Evolutionary conservation across 345 rosid species (phyloP), one percentile per base, ranked within the genome.

Genomic region (Gynandropsis gynandra): DNA sequence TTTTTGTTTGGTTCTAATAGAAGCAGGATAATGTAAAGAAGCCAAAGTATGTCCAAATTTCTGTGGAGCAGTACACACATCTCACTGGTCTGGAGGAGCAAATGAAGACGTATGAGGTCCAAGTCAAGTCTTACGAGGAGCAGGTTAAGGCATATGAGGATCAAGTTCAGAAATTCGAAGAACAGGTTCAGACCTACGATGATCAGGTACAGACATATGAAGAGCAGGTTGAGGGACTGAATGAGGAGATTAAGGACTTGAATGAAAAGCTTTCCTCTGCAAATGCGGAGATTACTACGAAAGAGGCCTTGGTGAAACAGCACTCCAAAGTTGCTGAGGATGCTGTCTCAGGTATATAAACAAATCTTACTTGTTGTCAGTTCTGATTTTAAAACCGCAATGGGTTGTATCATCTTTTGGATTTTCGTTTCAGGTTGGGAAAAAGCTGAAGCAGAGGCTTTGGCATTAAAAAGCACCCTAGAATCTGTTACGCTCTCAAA

Each of bases 311-410:
- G 48, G 93, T 85, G 61, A 83, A 87, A 64, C 95, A 87, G 40
- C 95, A 87, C 53, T 80, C 84, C 29, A 87, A 83, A 69, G 95
- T 87, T 63, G 95, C 95, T 53, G 95, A 87, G 71, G 96, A 87
- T 73, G 96, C 96, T 32, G 93, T 87, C 42, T 66, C 84, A 42
- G 95, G 94, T 85, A 69, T 54, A 13, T 10, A 33, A 32, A 9
- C n/a, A 15, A 42, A 18, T 40, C n/a, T 42, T 14, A 24, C 13
- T 9, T 44, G 11, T 0, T 7, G 16, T 5, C 42, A 51, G 9
- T 13, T 42, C 29, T 0, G 57, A 8, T 50, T 15, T n/a, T n/a
- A n/a, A 10, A 45, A 15, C 21, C 32, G 46, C 10, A 18, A 10
- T 4, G 9, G 44, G 27, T 9, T 12, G 44, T 36, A 43, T 42